These are phyloP conservation scores for Pelargonium cotyledonis DNA, from an alignment of 441 rosid species.

Conservation along the genomic window DNA sequence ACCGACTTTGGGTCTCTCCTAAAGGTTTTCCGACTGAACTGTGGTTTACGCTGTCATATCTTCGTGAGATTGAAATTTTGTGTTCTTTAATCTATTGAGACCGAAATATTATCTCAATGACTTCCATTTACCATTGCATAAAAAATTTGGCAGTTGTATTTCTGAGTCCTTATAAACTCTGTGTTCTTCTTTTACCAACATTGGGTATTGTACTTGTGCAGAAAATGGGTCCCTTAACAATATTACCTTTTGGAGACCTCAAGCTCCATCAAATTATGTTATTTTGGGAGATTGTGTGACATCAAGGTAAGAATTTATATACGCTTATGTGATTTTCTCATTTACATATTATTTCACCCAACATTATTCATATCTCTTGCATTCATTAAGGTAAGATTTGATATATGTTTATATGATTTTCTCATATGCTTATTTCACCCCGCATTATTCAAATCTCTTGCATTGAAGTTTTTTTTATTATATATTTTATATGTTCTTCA, in stretches of 20 bases:
- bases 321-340: not conserved
- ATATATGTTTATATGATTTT: not conserved
- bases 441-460: no score
- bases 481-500: no score
- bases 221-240: slow-evolving; percentile 70
- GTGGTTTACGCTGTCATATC: not conserved
- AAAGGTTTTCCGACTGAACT: slow-evolving; percentile 47
- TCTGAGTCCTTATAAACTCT: not conserved
- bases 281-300: slow-evolving; percentile 98
- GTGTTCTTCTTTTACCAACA: slow-evolving; percentile 15
- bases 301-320: slow-evolving; percentile 55
- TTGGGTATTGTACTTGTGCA: slow-evolving; percentile 34
- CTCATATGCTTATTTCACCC: not conserved
- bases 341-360: no score
- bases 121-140: slow-evolving; percentile 11
- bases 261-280: slow-evolving; percentile 92
- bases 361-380: no score
- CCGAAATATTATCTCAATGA: not conserved
- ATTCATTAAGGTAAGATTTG: not conserved
- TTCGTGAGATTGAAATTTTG: not conserved
- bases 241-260: slow-evolving; percentile 98
- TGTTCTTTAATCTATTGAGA: not conserved
- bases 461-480: no score
- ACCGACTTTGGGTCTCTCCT: slow-evolving; percentile 79
- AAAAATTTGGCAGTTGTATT: slow-evolving; percentile 7